Evolutionary conservation across 2,329 filamentous ascomycete genomes (phyloP).

Genomic region (Neopestalotiopsis sp.): DNA sequence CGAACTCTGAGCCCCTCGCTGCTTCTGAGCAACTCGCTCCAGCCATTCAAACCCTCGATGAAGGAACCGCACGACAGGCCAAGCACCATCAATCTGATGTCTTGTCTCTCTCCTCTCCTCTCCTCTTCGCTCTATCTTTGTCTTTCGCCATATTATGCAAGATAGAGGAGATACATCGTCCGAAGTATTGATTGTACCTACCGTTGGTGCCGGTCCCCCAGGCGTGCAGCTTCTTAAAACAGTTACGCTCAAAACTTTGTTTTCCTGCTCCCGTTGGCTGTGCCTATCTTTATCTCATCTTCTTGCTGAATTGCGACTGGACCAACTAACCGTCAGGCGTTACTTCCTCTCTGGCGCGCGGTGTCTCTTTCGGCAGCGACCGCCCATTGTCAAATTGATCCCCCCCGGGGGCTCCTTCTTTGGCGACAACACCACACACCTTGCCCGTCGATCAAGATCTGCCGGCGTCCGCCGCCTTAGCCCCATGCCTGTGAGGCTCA

Average conservation of each 20-base stretch:
- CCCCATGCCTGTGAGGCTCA: background rate
- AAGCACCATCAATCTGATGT: background rate
- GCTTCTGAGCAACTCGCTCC: background rate
- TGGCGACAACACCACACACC: background rate
- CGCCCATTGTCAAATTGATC: background rate
- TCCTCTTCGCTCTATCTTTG: background rate
- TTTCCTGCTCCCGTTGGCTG: background rate
- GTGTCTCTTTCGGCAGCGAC: background rate
- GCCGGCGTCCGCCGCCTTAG: background rate
- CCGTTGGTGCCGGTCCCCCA: background rate
- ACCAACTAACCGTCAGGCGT: background rate
- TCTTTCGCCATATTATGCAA: conserved; percentile 1
- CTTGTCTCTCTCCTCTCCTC: no score
- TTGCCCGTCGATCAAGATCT: background rate
- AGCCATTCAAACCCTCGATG: background rate
- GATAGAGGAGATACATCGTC: background rate
- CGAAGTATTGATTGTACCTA: background rate
- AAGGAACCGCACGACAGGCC: conserved; percentile 8
- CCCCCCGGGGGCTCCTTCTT: background rate
- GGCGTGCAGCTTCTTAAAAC: conserved; percentile 14
- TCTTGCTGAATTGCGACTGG: background rate
- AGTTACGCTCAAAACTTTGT: conserved; percentile 16
- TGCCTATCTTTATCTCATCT: conserved; percentile 3
- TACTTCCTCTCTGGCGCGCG: background rate
- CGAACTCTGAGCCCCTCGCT: conserved; percentile 7